Base-by-base conservation (phyloP, 768 basidiomycete species). In the Lactarius hatsudake region DNA sequence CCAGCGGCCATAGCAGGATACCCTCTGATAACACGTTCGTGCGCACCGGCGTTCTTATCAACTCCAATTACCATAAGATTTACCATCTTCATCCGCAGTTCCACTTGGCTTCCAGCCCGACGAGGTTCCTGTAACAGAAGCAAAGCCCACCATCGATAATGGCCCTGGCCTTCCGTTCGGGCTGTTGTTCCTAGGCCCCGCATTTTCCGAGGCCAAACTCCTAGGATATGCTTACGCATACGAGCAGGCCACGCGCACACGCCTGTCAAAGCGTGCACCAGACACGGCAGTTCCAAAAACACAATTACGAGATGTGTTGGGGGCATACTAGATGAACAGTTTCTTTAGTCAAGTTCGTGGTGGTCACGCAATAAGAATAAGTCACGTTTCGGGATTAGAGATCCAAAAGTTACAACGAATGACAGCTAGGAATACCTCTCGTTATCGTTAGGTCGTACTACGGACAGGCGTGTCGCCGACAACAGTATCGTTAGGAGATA, bases 251-350 rank as follows among this genome's bases (percentile, higher is more conserved):
- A 88, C 88, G 5, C 78, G 83, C 64, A 82, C 81, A 1, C 74
- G 87, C 18, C 72, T 86, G 60, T 73, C 75, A 59, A 78, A 83
- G 67, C 78, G 74, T 72, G 86, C 86, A 3, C 84, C 80, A 69
- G 61, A 79, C 5, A 83, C 77, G 15, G 86, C 86, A 8, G 82
- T 87, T 30, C 87, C 86, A 1, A 83, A 76, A 73, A 86, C 84
- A 12, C 87, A 83, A 71, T 71, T 82, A 30, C 69, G 32, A 18
- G 78, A 82, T 59, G 75, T 81, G 18, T 40, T 78, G 18, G 68
- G 67, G 34, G n/a, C 30, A 20, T 18, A 43, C 13, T 23, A 67
- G 57, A 36, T 64, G 30, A n/a, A 32, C 2, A 17, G 23, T 2
- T 58, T 13, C 9, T n/a, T 0, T 59, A 20, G 45, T 65, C 26